Evolutionary conservation across 805 yeast genomes (phyloP).

Genomic region (Saccharomycopsis fibuligera): DNA sequence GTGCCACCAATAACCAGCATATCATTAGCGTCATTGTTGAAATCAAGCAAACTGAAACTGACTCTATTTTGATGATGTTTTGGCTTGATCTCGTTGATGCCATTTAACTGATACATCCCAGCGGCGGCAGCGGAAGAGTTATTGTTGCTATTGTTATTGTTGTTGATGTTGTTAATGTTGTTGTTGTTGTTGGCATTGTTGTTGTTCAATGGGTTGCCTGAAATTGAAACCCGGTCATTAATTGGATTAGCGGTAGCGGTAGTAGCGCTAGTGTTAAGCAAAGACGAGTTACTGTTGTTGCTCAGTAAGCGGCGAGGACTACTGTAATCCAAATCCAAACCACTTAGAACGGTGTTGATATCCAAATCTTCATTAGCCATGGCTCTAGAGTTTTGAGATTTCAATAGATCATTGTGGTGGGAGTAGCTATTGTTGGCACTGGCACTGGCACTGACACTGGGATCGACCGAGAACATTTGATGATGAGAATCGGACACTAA

Average conservation of each 20-base stretch:
- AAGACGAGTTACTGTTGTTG: neutral
- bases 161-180: neutral
- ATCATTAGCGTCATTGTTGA: slow-evolving; percentile 1
- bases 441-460: neutral
- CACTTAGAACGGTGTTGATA: slow-evolving; percentile 16
- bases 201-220: neutral
- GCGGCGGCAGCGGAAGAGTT: neutral
- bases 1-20: neutral
- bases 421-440: neutral
- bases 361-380: slow-evolving; percentile 11
- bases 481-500: no score
- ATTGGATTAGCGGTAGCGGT: neutral
- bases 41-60: neutral
- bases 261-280: neutral
- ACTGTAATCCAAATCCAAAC: slow-evolving; percentile 16
- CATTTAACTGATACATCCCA: neutral
- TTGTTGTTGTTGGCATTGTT: neutral
- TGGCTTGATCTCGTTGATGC: no score
- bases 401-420: neutral
- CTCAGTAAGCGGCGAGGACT: slow-evolving; percentile 6
- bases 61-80: neutral
- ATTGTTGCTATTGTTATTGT: neutral
- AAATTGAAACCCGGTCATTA: no score
- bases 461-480: no score
- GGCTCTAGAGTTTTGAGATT: neutral